Percentiles rank a stretch among this genome's conserved stretches.
Conservation (phyloP, 2,329 filamentous ascomycete genomes). For the Aspergillus novoparasiticus region DNA sequence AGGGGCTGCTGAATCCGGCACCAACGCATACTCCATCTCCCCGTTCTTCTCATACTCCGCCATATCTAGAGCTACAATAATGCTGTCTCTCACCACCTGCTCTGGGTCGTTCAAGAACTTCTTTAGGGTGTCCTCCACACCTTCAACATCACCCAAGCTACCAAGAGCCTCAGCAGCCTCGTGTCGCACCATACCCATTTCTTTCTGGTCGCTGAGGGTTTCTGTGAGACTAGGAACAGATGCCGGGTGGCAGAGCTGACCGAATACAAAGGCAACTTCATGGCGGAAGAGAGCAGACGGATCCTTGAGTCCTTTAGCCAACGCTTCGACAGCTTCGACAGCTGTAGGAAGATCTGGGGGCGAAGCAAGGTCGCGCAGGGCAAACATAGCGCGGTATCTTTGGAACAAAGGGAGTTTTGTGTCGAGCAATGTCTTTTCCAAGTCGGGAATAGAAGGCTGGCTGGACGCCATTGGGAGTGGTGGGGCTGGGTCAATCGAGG, state of each 20-base stretch:
- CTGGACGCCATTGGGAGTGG: slow-evolving; percentile 71
- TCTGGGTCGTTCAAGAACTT: slow-evolving; percentile 87
- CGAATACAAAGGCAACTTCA: slow-evolving; percentile 97
- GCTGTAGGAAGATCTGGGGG: slow-evolving; percentile 90
- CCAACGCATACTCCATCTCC: slow-evolving; percentile 86
- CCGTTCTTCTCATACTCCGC: slow-evolving; percentile 92
- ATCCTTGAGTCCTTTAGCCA: slow-evolving; percentile 84
- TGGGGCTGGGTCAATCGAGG: slow-evolving; percentile 92
- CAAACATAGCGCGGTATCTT: slow-evolving; percentile 97
- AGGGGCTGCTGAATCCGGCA: slow-evolving; percentile 61
- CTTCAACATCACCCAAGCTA: slow-evolving; percentile 88
- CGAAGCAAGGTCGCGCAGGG: slow-evolving; percentile 89
- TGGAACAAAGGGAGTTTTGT: slow-evolving; percentile 79
- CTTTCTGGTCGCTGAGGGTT: slow-evolving; percentile 74
- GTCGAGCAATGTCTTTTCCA: slow-evolving; percentile 79
- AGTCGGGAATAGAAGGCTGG: slow-evolving; percentile 67
- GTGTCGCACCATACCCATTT: slow-evolving; percentile 95
- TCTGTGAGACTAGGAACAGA: slow-evolving; percentile 86
- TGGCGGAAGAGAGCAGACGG: slow-evolving; percentile 92
- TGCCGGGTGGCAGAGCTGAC: slow-evolving; percentile 93
- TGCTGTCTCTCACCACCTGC: slow-evolving; percentile 89
- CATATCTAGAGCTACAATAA: slow-evolving; percentile 96
- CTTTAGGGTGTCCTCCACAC: slow-evolving; percentile 83
- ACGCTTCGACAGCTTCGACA: slow-evolving; percentile 79
- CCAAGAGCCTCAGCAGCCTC: slow-evolving; percentile 96